Evolutionary conservation across 345 rosid genomes (phyloP), one percentile per base, ranked within the genome.

Genomic region (Aurinia saxatilis): DNA sequence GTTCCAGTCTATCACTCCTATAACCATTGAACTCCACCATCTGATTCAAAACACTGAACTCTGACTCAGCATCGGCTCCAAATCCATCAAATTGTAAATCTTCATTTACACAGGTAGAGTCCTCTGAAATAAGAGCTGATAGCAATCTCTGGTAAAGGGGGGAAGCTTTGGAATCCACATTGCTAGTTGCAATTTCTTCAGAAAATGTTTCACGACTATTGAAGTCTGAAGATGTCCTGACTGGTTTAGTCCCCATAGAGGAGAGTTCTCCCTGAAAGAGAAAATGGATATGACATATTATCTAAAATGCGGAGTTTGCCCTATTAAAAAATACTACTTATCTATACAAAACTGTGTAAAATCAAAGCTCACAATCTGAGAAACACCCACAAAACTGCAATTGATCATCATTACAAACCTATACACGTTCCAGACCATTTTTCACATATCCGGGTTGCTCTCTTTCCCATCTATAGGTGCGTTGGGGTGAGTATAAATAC

Each of bases 121-220:
- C 97, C 75, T 88, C 97, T 4, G 96, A 67, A 65, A 90, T 81
- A 65, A 93, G 67, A 72, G 97, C 92, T 38, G 97, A 91, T 44
- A 93, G 65, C 59, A 88, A 81, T 78, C 88, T 83, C 74, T 86
- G 90, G 44, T 71, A 90, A 71, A 93, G 84, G 18, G 97, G 73
- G 42, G 78, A 62, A 40, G 54, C 70, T 67, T 71, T 71, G 61
- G 46, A 70, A 62, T 80, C 92, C 45, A 66, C 62, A 33, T 50
- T 55, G 35, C 68, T 75, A 10, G 56, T 63, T 48, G 73, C 48
- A 38, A 69, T 70, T 52, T 66, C 73, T 39, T 79, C 73, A 30
- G 73, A 49, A 68, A 49, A 63, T 47, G 45, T 57, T 38, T 77
- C 87, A 75, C 23, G 41, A 61, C 61, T 57, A 71, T 44, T 18